Evolutionary conservation across 495 filamentous ascomycete species (phyloP).

Genomic region (Talaromyces stipitatus): DNA sequence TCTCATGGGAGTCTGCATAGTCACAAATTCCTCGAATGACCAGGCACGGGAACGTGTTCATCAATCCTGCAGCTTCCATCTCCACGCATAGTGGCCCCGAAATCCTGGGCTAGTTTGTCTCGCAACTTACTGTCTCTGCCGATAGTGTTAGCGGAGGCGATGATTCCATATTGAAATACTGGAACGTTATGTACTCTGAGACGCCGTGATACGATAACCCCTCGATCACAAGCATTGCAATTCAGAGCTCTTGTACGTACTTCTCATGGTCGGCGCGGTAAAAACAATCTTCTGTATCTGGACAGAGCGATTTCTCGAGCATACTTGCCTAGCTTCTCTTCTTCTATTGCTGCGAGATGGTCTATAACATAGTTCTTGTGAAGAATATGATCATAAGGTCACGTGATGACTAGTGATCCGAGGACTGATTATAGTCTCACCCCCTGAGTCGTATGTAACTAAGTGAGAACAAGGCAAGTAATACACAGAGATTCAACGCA

Average conservation of each 20-base stretch:
- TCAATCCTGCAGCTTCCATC: conserved; percentile 28
- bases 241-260: background rate
- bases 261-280: conserved; percentile 23
- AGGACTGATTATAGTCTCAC: background rate
- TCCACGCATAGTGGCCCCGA: conserved; percentile 16
- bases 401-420: no score
- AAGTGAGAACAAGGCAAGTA: no score
- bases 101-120: conserved; percentile 18
- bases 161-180: conserved; percentile 30
- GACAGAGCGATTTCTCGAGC: conserved; percentile 1
- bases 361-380: background rate
- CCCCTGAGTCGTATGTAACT: no score
- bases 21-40: conserved; percentile 21
- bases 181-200: conserved; percentile 7
- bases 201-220: conserved; percentile 8
- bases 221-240: conserved; percentile 13
- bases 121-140: conserved; percentile 22
- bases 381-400: no score
- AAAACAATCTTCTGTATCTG: conserved; percentile 16
- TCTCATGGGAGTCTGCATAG: conserved; percentile 23
- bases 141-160: conserved; percentile 32
- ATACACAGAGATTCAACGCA: no score
- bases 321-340: background rate
- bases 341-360: conserved; percentile 2
- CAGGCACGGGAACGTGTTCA: conserved; percentile 14